Conservation (phyloP, 1,284 basidiomycete genomes). For the Fomitopsis palustris region DNA sequence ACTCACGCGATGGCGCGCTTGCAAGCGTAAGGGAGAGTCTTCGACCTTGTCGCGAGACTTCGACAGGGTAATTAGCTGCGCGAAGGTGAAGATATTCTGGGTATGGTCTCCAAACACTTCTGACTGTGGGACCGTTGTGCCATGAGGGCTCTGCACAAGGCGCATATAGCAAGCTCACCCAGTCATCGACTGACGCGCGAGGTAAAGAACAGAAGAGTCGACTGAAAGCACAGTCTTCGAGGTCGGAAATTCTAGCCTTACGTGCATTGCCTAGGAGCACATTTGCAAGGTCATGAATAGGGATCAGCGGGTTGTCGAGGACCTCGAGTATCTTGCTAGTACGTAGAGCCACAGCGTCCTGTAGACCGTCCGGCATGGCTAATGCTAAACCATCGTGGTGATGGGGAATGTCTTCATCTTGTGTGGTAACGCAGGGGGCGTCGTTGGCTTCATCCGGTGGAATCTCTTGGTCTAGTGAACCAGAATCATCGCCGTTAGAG, state of each 20-base stretch:
- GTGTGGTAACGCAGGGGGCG: no score
- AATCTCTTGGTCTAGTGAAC: no score
- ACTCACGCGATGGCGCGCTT: background rate
- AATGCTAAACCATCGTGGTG: no score
- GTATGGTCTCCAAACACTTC: background rate
- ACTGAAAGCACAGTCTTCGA: background rate
- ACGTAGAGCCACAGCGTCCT: no score
- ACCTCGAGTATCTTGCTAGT: no score
- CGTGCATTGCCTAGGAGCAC: background rate
- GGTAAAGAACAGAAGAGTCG: background rate
- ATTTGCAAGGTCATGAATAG: background rate
- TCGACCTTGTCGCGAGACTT: background rate
- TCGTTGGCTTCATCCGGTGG: no score
- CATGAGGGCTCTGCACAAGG: background rate
- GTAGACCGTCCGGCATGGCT: no score
- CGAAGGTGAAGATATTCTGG: background rate
- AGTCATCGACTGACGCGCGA: background rate
- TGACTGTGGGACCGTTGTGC: background rate
- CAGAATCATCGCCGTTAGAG: no score
- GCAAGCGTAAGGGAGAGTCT: background rate
- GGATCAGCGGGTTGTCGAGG: no score
- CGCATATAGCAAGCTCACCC: background rate
- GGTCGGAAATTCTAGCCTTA: background rate
- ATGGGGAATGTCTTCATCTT: no score
- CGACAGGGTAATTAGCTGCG: background rate